Percentiles rank a stretch among this genome's conserved stretches.
These are phyloP conservation scores for Colletotrichum sp. DNA, from an alignment of 2,329 filamentous ascomycete genomes.

Conservation along the genomic window DNA sequence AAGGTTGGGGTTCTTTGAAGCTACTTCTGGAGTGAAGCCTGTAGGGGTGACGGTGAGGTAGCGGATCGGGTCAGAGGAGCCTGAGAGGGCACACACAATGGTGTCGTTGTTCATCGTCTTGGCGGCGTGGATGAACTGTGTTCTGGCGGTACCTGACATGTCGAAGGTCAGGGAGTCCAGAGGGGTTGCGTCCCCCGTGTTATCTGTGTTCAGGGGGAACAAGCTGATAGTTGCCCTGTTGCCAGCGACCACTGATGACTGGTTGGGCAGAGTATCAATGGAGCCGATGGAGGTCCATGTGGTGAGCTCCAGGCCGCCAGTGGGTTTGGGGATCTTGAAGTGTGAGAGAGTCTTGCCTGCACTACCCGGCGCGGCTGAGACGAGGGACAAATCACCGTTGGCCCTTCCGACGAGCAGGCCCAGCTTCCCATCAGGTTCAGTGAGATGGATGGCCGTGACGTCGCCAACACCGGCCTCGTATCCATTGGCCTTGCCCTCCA, in stretches of 20 bases:
- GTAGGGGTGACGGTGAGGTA: slow-evolving; percentile 51
- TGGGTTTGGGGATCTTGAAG: slow-evolving; percentile 28
- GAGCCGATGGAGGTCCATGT: slow-evolving; percentile 27
- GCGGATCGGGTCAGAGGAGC: slow-evolving; percentile 44
- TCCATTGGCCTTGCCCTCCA: slow-evolving; percentile 42
- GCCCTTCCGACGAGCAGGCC: slow-evolving; percentile 53
- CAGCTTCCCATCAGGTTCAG: slow-evolving; percentile 36
- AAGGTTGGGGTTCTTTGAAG: slow-evolving; percentile 34
- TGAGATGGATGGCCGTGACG: slow-evolving; percentile 50
- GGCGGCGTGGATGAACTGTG: slow-evolving; percentile 32
- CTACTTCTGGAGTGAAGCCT: slow-evolving; percentile 42
- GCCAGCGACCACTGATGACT: slow-evolving; percentile 14
- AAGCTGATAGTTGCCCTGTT: slow-evolving; percentile 20
- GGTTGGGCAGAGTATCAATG: slow-evolving; percentile 12
- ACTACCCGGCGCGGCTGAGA: slow-evolving; percentile 40
- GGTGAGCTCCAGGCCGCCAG: slow-evolving; percentile 30
- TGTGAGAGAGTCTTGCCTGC: slow-evolving; percentile 29
- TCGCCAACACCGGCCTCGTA: slow-evolving; percentile 53
- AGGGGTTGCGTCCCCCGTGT: not conserved
- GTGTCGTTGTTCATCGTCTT: slow-evolving; percentile 52
- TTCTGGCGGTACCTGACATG: slow-evolving; percentile 20
- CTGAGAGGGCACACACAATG: slow-evolving; percentile 50
- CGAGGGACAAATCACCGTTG: slow-evolving; percentile 51
- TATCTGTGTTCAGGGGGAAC: slow-evolving; percentile 14
- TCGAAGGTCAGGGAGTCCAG: slow-evolving; percentile 11